phyloP scores from a whole-genome alignment of 2,329 filamentous ascomycete species.

The Zalaria obscura region DNA sequence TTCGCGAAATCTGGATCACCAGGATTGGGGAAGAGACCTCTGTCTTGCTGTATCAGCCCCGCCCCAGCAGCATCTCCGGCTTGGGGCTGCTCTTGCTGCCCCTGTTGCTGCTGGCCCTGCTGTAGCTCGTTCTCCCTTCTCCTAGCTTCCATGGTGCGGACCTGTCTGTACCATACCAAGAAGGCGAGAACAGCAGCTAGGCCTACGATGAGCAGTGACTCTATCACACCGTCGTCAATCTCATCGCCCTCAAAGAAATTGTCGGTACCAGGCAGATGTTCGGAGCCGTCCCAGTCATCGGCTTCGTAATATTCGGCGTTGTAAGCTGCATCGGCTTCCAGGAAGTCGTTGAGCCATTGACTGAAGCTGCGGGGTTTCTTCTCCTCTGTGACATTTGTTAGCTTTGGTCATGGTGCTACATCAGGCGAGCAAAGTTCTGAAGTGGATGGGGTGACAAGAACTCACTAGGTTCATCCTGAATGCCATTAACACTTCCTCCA shows the following conservation, averaged over 20 bases:
- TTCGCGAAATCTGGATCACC: slow-evolving; percentile 54
- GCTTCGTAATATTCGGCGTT: slow-evolving; percentile 41
- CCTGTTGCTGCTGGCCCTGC: slow-evolving; percentile 8
- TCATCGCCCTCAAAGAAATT: slow-evolving; percentile 39
- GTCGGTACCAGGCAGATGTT: slow-evolving; percentile 38
- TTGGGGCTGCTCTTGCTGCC: slow-evolving; percentile 20
- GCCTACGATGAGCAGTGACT: slow-evolving; percentile 71
- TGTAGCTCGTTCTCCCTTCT: slow-evolving; percentile 26
- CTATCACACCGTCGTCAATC: slow-evolving; percentile 65
- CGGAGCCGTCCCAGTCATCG: slow-evolving; percentile 30
- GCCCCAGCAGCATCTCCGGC: slow-evolving; percentile 24
- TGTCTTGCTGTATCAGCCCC: slow-evolving; percentile 26
- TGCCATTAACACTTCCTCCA: slow-evolving; percentile 80
- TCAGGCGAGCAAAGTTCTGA: too few species aligned
- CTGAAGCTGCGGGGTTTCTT: slow-evolving; percentile 40
- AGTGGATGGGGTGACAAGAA: not conserved
- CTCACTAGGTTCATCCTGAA: slow-evolving; percentile 53
- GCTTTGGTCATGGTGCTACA: too few species aligned
- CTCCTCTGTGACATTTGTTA: slow-evolving; percentile 28
- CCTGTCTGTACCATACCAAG: slow-evolving; percentile 69
- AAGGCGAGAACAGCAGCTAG: slow-evolving; percentile 61
- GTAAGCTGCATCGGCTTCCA: slow-evolving; percentile 40
- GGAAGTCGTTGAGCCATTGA: slow-evolving; percentile 79
- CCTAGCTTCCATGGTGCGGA: slow-evolving; percentile 36
- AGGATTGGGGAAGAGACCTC: slow-evolving; percentile 50